These are phyloP conservation scores for Alternaria angustiovoidea DNA, from an alignment of 2,329 filamentous ascomycete genomes.

Conservation along the genomic window DNA sequence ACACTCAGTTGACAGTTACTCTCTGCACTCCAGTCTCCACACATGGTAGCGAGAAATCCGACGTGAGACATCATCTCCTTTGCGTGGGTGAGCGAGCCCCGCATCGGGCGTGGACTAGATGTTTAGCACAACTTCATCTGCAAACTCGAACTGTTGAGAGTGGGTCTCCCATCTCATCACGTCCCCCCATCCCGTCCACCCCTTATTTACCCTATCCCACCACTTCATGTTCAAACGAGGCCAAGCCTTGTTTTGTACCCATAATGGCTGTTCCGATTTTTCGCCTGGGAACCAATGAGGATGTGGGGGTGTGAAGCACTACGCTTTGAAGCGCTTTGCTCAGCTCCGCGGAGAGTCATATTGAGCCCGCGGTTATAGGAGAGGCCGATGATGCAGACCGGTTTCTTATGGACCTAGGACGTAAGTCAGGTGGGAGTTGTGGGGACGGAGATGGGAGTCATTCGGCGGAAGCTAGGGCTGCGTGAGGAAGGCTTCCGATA, in stretches of 20 bases:
- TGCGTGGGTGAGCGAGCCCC: constrained; percentile 3
- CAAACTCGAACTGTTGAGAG: constrained; percentile 31
- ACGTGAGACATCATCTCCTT: neutral
- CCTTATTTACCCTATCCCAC: constrained; percentile 6
- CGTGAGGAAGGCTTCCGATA: constrained; percentile 10
- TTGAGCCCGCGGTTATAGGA: neutral
- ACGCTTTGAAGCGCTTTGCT: neutral
- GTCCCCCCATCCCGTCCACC: neutral
- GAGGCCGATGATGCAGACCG: neutral
- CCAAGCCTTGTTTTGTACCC: neutral
- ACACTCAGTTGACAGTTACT: neutral
- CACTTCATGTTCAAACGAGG: neutral
- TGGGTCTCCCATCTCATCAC: constrained; percentile 15
- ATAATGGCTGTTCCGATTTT: neutral
- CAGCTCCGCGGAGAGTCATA: neutral
- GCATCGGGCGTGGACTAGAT: neutral
- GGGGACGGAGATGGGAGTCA: neutral
- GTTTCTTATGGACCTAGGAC: neutral
- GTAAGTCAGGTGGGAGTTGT: neutral
- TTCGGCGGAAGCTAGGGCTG: constrained; percentile 12
- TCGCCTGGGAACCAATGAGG: neutral
- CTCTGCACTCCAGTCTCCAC: constrained; percentile 19
- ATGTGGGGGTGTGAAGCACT: neutral
- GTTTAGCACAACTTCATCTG: constrained; percentile 5
- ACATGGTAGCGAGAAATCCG: constrained; percentile 1